These are phyloP conservation scores for Antitrichia curtipendula DNA, from an alignment of 225 moss, liverwort and hornwort species.

Conservation along the genomic window DNA sequence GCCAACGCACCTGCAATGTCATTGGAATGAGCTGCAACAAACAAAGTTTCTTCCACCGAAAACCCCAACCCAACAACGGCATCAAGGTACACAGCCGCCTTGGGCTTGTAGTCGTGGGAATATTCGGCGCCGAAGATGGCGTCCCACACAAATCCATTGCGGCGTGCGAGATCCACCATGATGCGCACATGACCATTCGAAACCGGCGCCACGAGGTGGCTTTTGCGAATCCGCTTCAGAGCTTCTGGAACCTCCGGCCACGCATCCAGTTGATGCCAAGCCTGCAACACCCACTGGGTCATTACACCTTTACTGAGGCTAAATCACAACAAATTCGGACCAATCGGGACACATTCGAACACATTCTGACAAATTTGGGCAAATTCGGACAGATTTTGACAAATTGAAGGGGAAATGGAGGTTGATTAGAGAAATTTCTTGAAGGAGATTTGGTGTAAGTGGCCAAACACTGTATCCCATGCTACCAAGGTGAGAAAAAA, in stretches of 20 bases:
- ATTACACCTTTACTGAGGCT: background rate
- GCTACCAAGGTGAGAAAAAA: background rate
- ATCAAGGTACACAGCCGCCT: background rate
- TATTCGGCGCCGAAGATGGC: background rate
- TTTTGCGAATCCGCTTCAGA: background rate
- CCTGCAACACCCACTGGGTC: background rate
- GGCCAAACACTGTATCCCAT: background rate
- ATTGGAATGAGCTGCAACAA: background rate
- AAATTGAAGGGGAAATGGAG: background rate
- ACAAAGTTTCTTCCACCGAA: background rate
- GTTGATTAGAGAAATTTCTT: fast-evolving
- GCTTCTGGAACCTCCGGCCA: background rate
- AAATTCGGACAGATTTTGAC: background rate
- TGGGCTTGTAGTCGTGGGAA: background rate
- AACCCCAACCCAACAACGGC: background rate
- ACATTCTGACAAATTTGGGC: background rate
- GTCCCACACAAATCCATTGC: background rate
- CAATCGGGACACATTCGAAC: background rate
- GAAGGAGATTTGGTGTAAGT: background rate
- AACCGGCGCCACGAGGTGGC: background rate
- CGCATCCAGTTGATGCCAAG: background rate
- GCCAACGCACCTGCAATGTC: background rate
- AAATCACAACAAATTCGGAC: background rate
- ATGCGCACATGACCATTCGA: background rate
- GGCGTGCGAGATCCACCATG: background rate